Conservation (phyloP, 1,139 yeast species). For the Yamadazyma kanchanaburiensis region DNA sequence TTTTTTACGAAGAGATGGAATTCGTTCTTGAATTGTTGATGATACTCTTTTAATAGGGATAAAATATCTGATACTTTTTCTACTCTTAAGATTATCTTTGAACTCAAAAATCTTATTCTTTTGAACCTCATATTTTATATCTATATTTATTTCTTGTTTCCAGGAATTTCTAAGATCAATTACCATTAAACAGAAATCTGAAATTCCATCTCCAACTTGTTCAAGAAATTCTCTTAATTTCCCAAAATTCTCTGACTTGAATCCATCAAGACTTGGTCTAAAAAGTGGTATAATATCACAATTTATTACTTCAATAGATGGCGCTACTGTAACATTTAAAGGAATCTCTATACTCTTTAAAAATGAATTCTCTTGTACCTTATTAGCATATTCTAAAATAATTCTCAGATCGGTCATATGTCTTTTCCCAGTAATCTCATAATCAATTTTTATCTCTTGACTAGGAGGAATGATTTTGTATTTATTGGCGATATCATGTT, state of each 20-base stretch:
- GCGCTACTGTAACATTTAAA: slow-evolving; percentile 61
- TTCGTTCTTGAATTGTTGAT: slow-evolving; percentile 42
- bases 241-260: slow-evolving; percentile 6
- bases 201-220: slow-evolving; percentile 15
- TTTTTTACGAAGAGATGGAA: slow-evolving; percentile 74
- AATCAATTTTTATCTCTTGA: slow-evolving; percentile 39
- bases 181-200: slow-evolving; percentile 59
- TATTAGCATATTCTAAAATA: slow-evolving; percentile 65
- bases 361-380: slow-evolving; percentile 31
- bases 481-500: slow-evolving; percentile 30
- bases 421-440: slow-evolving; percentile 68
- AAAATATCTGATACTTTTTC: slow-evolving; percentile 58
- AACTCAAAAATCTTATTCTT: slow-evolving; percentile 12
- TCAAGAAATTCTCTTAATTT: slow-evolving; percentile 11
- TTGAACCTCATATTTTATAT: slow-evolving; percentile 12
- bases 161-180: slow-evolving; percentile 73
- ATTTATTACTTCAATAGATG: slow-evolving; percentile 71
- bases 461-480: slow-evolving; percentile 33
- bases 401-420: slow-evolving; percentile 68
- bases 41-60: slow-evolving; percentile 64
- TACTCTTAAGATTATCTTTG: slow-evolving; percentile 36
- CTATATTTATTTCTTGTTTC: slow-evolving; percentile 39
- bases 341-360: slow-evolving; percentile 62
- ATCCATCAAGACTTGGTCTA: slow-evolving; percentile 20
- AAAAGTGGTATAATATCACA: slow-evolving; percentile 64